Base-by-base conservation (phyloP, 148 eudicot species). In the Rheum nobile region DNA sequence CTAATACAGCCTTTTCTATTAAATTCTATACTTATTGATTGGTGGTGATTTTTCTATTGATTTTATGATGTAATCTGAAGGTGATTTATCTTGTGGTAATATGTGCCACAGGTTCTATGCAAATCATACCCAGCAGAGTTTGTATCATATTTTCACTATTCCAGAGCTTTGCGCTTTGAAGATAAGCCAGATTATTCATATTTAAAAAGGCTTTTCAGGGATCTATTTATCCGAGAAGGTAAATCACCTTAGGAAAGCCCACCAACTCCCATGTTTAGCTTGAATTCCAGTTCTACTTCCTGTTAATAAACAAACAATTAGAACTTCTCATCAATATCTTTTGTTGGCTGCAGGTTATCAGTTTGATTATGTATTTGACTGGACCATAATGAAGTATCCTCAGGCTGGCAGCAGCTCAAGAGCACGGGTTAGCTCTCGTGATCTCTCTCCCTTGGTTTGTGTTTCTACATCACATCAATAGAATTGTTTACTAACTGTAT, bases 381-480 rank as follows among this genome's bases (percentile, higher is more conserved):
- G 99, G 99, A 96, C 97, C 22, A 88, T 88, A 70, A 67, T 90
- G 86, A 95, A 95, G 82, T 90, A 92, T 84, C 97, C 99, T 76
- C 97, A 96, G 80, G 85, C 84, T 74, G 90, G 91, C 63, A 80
- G 94, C 79, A 86, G 88, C 82, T 90, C 99, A 78, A 86, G 88
- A 84, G 79, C 87, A 79, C 84, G 84, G 80, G 87, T 87, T 31
- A 74, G 87, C 80, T 52, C n/a, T 11, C 70, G 2, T 31, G 9
- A 63, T 63, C 69, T 63, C 39, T 63, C 32, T 19, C 39, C 10
- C 39, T 63, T 6, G 34, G 35, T 68, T 68, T 68, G 14, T 19
- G 7, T 35, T 26, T 68, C 26, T n/a, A n/a, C 37, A n/a, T 69
- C 29, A 71, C 19, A 47, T 38, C 70, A 17, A 65, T 41, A 65